Evolutionary conservation across 441 rosid genomes (phyloP), one percentile per base, ranked within the genome.

Genomic region (Erodium moschatum): DNA sequence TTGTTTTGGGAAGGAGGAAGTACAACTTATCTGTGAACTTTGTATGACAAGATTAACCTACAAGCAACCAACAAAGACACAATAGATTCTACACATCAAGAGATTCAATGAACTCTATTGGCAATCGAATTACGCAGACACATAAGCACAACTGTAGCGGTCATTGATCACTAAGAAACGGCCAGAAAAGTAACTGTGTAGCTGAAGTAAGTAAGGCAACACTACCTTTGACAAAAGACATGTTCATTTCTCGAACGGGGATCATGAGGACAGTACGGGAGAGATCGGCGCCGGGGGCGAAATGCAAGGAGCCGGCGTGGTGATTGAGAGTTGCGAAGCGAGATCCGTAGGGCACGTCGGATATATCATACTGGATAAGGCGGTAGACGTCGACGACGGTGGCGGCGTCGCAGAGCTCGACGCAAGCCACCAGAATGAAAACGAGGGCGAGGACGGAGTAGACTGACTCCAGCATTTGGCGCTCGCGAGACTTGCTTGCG

Each of bases 321-420:
- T 93, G 96, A 54, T 89, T 93, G 76, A 93, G 91, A 3, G 82
- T 54, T 44, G 98, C 87, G 78, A 93, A 82, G 40, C 97, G 96
- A 76, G 97, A 93, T 69, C 97, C 97, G 50, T 88, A 89, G 2
- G 89, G 95, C 5, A 75, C 86, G 65, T 92, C 94, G 65, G 96
- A 86, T 81, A 91, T 91, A 64, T 94, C 98, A 50, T 94, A 94
- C 72, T 91, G 98, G 61, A 94, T 91, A 18, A 94, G 85, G 66
- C 97, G 98, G 81, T 94, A 94, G 56, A 89, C 97, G 75, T 94
- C 97, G 67, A 94, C 89, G 63, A 85, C 93, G 66, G 98, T 82
- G 72, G 96, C 93, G 1, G 96, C 33, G 31, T 60, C 64, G 31
- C 64, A 24, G 31, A 60, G 33, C 64, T 60, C 64, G 31, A 60